Evolutionary conservation across 2,329 filamentous ascomycete genomes (phyloP), one percentile per base, ranked within the genome.

Genomic region (Pseudogymnoascus sp.): DNA sequence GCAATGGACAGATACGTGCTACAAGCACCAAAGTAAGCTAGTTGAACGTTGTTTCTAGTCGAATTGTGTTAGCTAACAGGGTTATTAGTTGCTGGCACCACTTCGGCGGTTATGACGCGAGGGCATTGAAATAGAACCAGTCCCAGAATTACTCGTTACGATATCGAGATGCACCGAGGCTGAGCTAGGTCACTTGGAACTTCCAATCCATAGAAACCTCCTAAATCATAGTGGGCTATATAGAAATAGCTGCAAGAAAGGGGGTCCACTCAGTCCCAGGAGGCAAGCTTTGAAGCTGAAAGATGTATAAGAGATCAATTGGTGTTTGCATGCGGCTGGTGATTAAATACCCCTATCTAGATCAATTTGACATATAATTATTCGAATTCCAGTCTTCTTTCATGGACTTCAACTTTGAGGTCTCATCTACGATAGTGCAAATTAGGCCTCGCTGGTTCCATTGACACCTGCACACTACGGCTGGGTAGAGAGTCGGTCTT

Each of bases 1-100:
- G 93, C 93, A 11, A 99, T 99, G 95, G 91, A 92, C 70, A 87
- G 92, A 83, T 92, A 87, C 73, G 85, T 85, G 11, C 68, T 75
- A 28, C 72, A 73, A 64, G 72, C 63, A 16, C 63, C 63, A 18
- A 64, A 64, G 63, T 64, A 60, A 63, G 62, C 59, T 37, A 3
- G 18, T 38, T 64, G 21, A 21, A 18, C n/a, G 34, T 14, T 23
- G 10, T 50, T n/a, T 16, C 21, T 36, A 36, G n/a, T 63, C 5
- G 40, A 5, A 31, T 23, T 36, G 34, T 21, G 11, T 31, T 46
- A 2, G 14, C 34, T 40, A 31, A 62, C 23, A 23, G 18, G 16
- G 8, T 31, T 31, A 31, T 46, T 4, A 89, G 89, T 70, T 89
- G 86, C 73, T 91, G 89, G 88, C 87, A 90, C 73, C 82, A 88